phyloP scores from a whole-genome alignment of 2,329 filamentous ascomycete species.

The Arthrobotrys megalospora region DNA sequence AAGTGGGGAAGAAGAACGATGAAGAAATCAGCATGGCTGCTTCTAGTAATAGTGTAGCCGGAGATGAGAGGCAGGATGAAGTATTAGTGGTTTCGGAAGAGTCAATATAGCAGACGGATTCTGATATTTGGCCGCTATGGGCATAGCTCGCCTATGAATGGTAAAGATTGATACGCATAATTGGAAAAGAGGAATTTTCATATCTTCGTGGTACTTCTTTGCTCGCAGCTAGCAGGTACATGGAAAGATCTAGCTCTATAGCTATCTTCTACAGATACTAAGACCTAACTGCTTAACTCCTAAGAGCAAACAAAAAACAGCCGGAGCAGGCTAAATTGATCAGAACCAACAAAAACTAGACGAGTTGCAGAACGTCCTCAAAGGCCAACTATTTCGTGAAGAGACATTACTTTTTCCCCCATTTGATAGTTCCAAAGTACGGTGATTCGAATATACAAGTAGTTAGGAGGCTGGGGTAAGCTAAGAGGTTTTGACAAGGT shows the following conservation, averaged over 20 bases:
- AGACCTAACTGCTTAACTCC: not conserved
- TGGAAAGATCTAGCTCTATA: not conserved
- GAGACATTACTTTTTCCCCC: slow-evolving; percentile 43
- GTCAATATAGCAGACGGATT: not conserved
- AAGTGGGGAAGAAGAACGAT: not conserved
- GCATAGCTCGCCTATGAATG: not conserved
- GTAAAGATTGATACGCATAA: not conserved
- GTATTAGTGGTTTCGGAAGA: not conserved
- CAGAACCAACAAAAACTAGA: not conserved
- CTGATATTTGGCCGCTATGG: not conserved
- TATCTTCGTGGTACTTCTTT: not conserved
- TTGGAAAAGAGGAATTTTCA: slow-evolving; percentile 6
- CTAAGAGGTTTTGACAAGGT: slow-evolving; percentile 18
- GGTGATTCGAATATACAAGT: slow-evolving; percentile 19
- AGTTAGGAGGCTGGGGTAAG: not conserved
- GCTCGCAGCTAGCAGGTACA: not conserved
- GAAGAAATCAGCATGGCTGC: not conserved
- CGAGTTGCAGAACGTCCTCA: not conserved
- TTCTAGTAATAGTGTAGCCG: not conserved
- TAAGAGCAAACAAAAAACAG: not conserved
- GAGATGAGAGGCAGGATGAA: not conserved
- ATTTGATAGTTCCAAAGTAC: slow-evolving; percentile 1
- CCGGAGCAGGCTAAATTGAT: not conserved
- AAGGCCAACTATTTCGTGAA: not conserved
- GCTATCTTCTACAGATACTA: not conserved